Conservation (phyloP, 208 protist genomes). For the Kentomonas sorsogonicus region DNA sequence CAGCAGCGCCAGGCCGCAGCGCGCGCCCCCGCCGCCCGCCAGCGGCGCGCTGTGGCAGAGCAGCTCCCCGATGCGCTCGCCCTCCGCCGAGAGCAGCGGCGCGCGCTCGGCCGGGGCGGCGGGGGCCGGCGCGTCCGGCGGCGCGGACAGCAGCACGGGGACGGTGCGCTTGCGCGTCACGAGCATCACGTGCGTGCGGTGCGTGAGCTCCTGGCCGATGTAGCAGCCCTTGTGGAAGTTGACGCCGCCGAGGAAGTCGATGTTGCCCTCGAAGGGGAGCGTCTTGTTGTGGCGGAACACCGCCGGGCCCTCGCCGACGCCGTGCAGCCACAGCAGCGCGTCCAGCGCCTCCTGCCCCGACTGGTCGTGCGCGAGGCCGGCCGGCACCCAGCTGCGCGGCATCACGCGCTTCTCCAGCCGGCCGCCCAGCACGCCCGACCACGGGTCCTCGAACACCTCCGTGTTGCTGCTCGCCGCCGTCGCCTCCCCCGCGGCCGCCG, state of each 20-base stretch:
- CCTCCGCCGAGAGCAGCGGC: constrained; percentile 17
- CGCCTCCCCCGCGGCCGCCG: not conserved
- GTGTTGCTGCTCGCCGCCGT: not conserved
- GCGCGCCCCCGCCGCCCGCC: constrained; percentile 29
- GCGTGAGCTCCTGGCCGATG: constrained; percentile 94
- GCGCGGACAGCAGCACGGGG: constrained; percentile 49
- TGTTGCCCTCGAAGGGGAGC: constrained; percentile 90
- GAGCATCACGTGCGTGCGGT: constrained; percentile 92
- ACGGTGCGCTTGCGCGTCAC: constrained; percentile 90
- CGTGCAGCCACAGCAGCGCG: constrained; percentile 44
- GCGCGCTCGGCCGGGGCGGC: not conserved
- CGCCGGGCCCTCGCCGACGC: constrained; percentile 76
- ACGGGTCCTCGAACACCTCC: too few relatives aligned
- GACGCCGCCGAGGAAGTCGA: constrained; percentile 88
- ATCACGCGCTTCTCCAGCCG: constrained; percentile 9
- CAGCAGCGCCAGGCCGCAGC: constrained; percentile 64
- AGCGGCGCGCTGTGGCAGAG: too few relatives aligned
- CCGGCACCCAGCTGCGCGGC: constrained; percentile 10
- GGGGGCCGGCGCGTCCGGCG: not conserved
- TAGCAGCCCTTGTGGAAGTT: constrained; percentile 96
- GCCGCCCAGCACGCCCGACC: not conserved
- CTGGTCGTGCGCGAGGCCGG: constrained; percentile 6
- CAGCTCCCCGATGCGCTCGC: constrained; percentile 63
- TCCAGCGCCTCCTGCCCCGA: constrained; percentile 34
- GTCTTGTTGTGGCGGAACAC: constrained; percentile 65